Base-by-base conservation (phyloP, 257 asterid genomes). In the Lycium ferocissimum region DNA sequence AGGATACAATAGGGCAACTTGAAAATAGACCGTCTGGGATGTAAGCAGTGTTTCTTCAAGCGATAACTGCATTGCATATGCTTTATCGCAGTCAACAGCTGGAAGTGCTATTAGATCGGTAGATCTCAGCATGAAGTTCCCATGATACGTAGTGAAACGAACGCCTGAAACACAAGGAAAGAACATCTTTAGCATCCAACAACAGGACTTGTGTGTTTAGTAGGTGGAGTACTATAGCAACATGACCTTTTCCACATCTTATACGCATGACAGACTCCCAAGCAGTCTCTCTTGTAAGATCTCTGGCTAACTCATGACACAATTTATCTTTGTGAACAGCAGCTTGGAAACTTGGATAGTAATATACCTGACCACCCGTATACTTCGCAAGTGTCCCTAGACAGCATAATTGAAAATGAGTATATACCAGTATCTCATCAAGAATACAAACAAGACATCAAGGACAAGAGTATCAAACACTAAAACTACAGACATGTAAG, bases 191-290 rank as follows among this genome's bases (percentile, higher is more conserved):
- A 57, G 63, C 18, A 7, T 57, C 22, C 63, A 57, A 57, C 18
- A 17, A 57, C 15, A 18, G 2, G 15, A 17, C 20, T 6, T 57
- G 20, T 57, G 63, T 57, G 63, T 57, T 20, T 57, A 15, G 63
- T 57, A 1, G 63, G n/a, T 15, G 63, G 63, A 57, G 22, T 57
- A 57, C 63, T 57, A 76, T 15, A 20, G 37, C 6, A 20, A 76
- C 86, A 85, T 86, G 69, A 96, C 99, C 99, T 93, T 91, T 96
- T 86, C 99, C 99, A 87, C 99, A 96, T 91, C 99, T 89, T 90
- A 96, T 94, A 67, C 98, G 94, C 98, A 96, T 90, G 84, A 96
- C 99, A 18, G 98, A 90, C 88, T 96, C 99, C 99, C 99, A 96
- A 2, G 98, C 99, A 84, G 98, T 96, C 90, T 94, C 98, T 86